phyloP scores from a whole-genome alignment of 176 grass and related monocot genomes.

The Oryza brachyantha region DNA sequence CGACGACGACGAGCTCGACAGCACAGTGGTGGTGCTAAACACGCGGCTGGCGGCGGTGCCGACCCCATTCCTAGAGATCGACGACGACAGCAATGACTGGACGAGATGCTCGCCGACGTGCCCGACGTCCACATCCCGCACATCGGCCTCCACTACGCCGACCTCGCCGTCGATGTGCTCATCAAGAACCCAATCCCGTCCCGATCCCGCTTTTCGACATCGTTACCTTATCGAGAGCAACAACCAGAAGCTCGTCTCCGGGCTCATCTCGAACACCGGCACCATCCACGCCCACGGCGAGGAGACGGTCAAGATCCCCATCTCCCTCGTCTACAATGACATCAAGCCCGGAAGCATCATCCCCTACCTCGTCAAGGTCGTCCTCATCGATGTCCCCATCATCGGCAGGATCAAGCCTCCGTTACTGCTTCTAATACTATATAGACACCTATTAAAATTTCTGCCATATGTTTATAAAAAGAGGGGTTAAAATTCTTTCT shows the following conservation, averaged over 20 bases:
- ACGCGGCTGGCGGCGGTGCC: too few species aligned
- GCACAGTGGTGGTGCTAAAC: too few species aligned
- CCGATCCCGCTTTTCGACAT: slow-evolving; percentile 98
- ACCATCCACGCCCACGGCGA: slow-evolving; percentile 84
- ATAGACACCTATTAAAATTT: too few species aligned
- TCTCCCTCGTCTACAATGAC: slow-evolving; percentile 76
- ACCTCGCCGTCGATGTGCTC: slow-evolving; percentile 80
- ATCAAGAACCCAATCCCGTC: slow-evolving; percentile 92
- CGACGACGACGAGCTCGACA: too few species aligned
- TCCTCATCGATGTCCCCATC: slow-evolving; percentile 81
- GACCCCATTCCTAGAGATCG: too few species aligned
- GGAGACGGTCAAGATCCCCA: slow-evolving; percentile 89
- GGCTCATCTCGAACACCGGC: slow-evolving; percentile 88
- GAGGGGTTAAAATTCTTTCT: too few species aligned
- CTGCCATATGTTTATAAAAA: too few species aligned
- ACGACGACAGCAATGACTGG: too few species aligned
- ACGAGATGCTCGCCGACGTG: slow-evolving; percentile 91
- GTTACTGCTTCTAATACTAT: too few species aligned
- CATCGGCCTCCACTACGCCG: slow-evolving; percentile 80
- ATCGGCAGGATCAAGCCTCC: slow-evolving; percentile 77
- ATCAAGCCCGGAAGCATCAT: slow-evolving; percentile 93
- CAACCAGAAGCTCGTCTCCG: slow-evolving; percentile 84
- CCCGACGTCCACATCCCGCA: slow-evolving; percentile 65
- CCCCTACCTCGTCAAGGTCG: slow-evolving; percentile 76
- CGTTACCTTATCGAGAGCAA: slow-evolving; percentile 90